These are phyloP conservation scores for Blastomyces gilchristii DNA, from an alignment of 2,329 filamentous ascomycete species.

Conservation along the genomic window DNA sequence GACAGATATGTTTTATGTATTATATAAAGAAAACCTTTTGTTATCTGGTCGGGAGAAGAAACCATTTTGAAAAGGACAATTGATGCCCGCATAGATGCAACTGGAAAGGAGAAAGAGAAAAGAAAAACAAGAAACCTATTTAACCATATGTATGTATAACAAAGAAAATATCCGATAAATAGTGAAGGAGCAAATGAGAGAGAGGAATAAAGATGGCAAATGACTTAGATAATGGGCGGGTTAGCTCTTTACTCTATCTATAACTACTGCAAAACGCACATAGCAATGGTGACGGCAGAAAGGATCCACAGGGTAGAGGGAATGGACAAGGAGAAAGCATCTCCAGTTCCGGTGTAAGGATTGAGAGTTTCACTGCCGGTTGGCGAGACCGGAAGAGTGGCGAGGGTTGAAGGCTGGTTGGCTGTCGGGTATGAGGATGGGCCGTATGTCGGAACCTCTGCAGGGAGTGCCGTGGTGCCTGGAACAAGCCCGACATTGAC, in stretches of 20 bases:
- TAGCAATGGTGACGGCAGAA: conserved; percentile 8
- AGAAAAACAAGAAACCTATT: neutral
- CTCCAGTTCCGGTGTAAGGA: conserved; percentile 13
- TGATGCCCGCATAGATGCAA: neutral
- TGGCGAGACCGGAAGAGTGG: conserved; percentile 15
- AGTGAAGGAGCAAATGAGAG: neutral
- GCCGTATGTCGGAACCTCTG: conserved; percentile 10
- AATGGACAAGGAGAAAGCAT: conserved; percentile 12
- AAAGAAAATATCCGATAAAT: neutral
- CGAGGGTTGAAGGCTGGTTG: conserved; percentile 12
- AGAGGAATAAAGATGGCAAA: neutral
- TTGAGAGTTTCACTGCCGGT: conserved; percentile 7
- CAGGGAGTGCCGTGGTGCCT: conserved; percentile 12
- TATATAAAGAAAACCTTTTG: neutral
- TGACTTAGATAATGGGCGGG: neutral
- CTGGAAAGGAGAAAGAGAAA: neutral
- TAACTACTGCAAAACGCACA: conserved; percentile 12
- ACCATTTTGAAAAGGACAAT: neutral
- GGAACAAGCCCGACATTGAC: conserved; percentile 27
- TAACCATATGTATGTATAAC: neutral
- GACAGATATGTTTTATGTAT: neutral
- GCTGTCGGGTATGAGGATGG: conserved; percentile 15
- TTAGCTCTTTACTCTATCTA: neutral
- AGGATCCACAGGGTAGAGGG: conserved; percentile 11
- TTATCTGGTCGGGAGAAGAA: neutral